Base-by-base conservation (phyloP, 2,329 filamentous ascomycete genomes). In the Aurifilum marmelostoma region DNA sequence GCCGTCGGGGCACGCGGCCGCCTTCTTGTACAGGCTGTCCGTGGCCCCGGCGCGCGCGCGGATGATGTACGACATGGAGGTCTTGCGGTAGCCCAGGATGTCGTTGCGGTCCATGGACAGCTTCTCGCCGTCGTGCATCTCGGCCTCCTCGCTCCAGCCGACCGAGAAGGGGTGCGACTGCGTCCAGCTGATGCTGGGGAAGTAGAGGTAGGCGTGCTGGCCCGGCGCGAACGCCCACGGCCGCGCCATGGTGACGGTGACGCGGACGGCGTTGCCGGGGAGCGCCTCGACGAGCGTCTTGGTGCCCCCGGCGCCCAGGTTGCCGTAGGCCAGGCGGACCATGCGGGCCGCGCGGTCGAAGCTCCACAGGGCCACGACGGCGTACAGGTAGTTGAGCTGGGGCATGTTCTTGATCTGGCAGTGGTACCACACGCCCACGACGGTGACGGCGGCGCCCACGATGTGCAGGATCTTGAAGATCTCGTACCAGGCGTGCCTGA, bases 81-180 rank as follows among this genome's bases (percentile, higher is more conserved):
- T 87, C 79, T 88, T 92, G 80, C 83, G 84, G 83, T 83, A 88
- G 75, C 79, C 83, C 32, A 87, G 79, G 50, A 89, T 81, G 69
- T 90, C 88, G 72, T 88, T 85, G 63, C 85, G 83, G 72, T 83
- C 85, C 79, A 87, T 85, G n/a, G 85, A 84, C 52, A 89, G 79
- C 78, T 86, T 87, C 72, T 89, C 87, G 14, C 79, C 77, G 65
- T 79, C 80, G 16, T 81, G 74, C 63, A 82, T 79, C 69, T 87
- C 85, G 56, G 82, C 84, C 71, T 92, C 90, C 70, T 93, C 89
- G 72, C 88, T 90, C 92, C 92, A 95, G 47, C 91, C 90, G 58
- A 94, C 84, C 2, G 91, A 92, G 81, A 94, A 94, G 1, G 92
- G 92, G 75, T 95, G 92, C 61, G 90, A 93, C 74, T 91, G 91